Base-by-base conservation (phyloP, 345 rosid genomes). In the Bretschneidera sinensis region DNA sequence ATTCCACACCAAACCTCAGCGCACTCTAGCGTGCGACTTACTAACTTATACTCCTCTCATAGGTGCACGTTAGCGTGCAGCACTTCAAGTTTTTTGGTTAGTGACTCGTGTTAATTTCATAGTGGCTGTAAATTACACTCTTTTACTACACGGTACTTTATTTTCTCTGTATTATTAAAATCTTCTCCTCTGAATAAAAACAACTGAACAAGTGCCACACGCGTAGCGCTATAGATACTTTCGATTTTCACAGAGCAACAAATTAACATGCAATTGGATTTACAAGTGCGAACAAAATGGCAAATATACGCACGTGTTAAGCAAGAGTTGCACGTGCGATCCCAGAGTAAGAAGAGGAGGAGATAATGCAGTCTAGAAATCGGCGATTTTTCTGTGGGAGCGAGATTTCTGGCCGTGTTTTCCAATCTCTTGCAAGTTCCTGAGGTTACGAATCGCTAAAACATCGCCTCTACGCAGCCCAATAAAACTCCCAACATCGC, bases 321-420 rank as follows among this genome's bases (percentile, higher is more conserved):
- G n/a, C 1, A 9, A 6, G 0, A 4, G 24, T 18, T 60, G 51
- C 63, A 63, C 61, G 64, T 63, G 63, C 57, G 24, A 18, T 8
- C 51, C 21, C 48, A 49, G 63, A 54, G 22, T 17, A 15, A 22
- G 45, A 28, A 28, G 62, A 0, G 19, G 49, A 48, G 24, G 25
- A 16, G 24, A 14, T 13, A 19, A 61, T 16, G 34, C 65, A 24
- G 63, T 50, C 65, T 78, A 92, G 74, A 82, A 79, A 63, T 76
- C 80, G 64, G 87, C 94, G 45, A 79, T 60, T 84, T 92, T 89
- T 59, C 98, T 69, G 87, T 81, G 84, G 24, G 69, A 58, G 49
- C 84, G 85, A 54, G 70, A 70, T 72, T 72, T 81, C 21, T 63
- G 48, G 16, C 64, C 8, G 28, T 60, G 75, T 48, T 68, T 78